phyloP scores from a whole-genome alignment of 2,329 filamentous ascomycete species.

The Claviceps sp. region DNA sequence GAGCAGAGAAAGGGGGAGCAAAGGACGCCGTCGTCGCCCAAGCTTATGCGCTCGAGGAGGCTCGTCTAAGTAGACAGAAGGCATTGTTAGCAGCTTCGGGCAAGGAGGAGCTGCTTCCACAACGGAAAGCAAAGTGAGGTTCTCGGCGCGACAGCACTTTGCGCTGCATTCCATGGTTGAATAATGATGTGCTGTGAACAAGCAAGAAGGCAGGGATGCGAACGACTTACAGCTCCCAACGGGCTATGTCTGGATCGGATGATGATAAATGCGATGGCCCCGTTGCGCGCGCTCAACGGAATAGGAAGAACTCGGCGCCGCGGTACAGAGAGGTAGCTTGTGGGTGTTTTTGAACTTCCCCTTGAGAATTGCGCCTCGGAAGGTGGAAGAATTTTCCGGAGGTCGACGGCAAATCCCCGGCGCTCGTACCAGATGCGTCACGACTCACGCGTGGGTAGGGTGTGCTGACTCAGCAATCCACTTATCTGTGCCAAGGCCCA shows the following conservation, averaged over 20 bases:
- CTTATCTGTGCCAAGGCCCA: background rate
- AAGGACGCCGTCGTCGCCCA: background rate
- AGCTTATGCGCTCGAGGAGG: constrained; percentile 1
- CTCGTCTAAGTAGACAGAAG: constrained; percentile 7
- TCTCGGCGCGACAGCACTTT: constrained; percentile 3
- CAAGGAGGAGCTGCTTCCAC: constrained; percentile 1
- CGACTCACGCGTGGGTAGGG: no score
- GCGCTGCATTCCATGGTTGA: constrained; percentile 4
- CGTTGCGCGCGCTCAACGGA: constrained; percentile 23
- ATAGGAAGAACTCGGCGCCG: constrained; percentile 33
- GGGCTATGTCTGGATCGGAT: constrained; percentile 20
- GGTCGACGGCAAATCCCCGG: constrained; percentile 9
- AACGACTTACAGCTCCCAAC: constrained; percentile 21
- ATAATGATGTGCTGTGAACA: constrained; percentile 4
- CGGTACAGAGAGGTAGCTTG: constrained; percentile 11
- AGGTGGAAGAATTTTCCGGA: constrained; percentile 24
- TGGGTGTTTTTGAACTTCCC: constrained; percentile 19
- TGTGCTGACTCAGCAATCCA: background rate
- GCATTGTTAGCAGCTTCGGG: constrained; percentile 11
- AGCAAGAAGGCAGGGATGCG: constrained; percentile 2
- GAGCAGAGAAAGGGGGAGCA: background rate
- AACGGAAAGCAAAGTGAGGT: constrained; percentile 1
- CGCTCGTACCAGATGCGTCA: background rate
- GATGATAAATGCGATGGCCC: constrained; percentile 31
- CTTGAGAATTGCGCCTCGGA: constrained; percentile 17